Evolutionary conservation across 2,329 filamentous ascomycete genomes (phyloP).

Genomic region (Apiospora aurea): DNA sequence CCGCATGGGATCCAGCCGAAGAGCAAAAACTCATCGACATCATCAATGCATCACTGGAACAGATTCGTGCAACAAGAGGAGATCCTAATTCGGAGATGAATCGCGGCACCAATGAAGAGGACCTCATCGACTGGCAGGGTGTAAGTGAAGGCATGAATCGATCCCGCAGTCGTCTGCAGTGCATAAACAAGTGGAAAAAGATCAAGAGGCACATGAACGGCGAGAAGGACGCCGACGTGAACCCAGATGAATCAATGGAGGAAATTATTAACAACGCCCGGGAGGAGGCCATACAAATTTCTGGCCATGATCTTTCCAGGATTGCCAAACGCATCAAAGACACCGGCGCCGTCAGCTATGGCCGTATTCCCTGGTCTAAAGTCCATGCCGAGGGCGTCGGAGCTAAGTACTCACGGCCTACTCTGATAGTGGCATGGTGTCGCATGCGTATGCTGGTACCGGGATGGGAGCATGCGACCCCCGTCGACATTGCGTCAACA

Average conservation of each 20-base stretch:
- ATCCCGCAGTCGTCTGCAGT: conserved; percentile 71
- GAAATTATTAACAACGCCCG: conserved; percentile 40
- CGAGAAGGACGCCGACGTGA: conserved; percentile 33
- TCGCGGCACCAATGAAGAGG: conserved; percentile 53
- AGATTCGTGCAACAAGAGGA: conserved; percentile 50
- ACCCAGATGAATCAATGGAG: conserved; percentile 30
- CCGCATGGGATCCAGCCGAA: conserved; percentile 68
- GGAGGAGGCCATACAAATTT: conserved; percentile 35
- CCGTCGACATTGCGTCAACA: conserved; percentile 34
- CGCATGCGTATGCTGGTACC: conserved; percentile 36
- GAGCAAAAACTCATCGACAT: conserved; percentile 59
- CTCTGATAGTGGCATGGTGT: conserved; percentile 41
- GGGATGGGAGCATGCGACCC: conserved; percentile 31
- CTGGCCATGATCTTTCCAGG: conserved; percentile 36
- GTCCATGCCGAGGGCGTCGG: conserved; percentile 30
- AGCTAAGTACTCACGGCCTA: conserved; percentile 34
- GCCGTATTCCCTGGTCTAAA: conserved; percentile 42
- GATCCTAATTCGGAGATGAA: conserved; percentile 41
- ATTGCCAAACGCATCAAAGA: conserved; percentile 38
- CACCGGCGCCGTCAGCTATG: conserved; percentile 33
- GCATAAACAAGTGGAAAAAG: conserved; percentile 70
- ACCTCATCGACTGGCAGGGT: conserved; percentile 68
- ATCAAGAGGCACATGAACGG: conserved; percentile 38
- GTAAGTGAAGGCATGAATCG: conserved; percentile 69
- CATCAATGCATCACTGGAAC: conserved; percentile 60